Evolutionary conservation across 1,284 basidiomycete genomes (phyloP).

Genomic region (Vanrija sp.): DNA sequence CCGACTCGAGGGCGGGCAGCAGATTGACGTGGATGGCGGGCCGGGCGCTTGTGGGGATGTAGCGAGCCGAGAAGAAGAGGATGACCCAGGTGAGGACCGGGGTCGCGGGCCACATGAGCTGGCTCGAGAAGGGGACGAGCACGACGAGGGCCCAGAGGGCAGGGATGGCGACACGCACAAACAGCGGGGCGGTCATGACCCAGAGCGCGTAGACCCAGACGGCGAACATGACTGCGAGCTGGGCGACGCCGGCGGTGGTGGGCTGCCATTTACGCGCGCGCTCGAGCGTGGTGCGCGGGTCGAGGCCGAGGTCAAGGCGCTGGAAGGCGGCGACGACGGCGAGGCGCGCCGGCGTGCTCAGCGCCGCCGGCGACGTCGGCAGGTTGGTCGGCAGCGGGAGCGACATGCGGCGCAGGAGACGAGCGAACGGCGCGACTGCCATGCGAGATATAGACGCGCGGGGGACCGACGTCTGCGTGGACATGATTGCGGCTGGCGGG

Average conservation of each 20-base stretch:
- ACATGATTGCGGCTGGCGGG: not conserved
- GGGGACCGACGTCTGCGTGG: not conserved
- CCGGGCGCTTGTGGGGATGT: conserved; percentile 69
- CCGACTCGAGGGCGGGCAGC: conserved; percentile 88
- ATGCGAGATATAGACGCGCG: conserved; percentile 33
- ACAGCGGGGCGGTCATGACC: conserved; percentile 63
- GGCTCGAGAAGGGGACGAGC: conserved; percentile 80
- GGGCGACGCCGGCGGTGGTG: conserved; percentile 58
- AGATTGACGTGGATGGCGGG: conserved; percentile 87
- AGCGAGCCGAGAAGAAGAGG: conserved; percentile 79
- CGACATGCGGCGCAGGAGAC: conserved; percentile 25
- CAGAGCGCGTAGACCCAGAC: conserved; percentile 70
- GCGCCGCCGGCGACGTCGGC: conserved; percentile 19
- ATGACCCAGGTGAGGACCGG: conserved; percentile 83
- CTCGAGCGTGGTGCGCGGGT: conserved; percentile 64
- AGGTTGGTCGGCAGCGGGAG: conserved; percentile 28
- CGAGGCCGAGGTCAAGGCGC: conserved; percentile 71
- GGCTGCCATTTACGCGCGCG: conserved; percentile 62
- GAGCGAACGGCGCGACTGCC: conserved; percentile 33
- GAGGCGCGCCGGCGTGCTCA: conserved; percentile 34
- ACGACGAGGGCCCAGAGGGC: conserved; percentile 64
- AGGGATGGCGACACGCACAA: conserved; percentile 79
- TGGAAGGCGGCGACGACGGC: conserved; percentile 42
- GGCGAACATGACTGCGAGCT: conserved; percentile 57
- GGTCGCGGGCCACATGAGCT: conserved; percentile 86